These are phyloP conservation scores for Favolaschia claudopus DNA, from an alignment of 768 basidiomycete genomes.

Conservation along the genomic window DNA sequence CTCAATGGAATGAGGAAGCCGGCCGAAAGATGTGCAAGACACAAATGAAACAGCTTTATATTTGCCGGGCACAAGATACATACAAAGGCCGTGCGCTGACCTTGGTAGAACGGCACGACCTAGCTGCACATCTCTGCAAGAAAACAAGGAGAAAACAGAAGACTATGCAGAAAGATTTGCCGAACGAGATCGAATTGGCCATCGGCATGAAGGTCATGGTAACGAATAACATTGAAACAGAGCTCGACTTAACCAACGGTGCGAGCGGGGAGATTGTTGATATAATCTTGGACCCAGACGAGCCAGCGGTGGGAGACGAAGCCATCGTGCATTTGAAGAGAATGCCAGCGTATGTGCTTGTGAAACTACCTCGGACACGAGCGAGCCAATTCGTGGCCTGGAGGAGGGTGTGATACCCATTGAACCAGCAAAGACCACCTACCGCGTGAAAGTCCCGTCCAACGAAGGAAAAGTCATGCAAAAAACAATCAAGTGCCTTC, in stretches of 20 bases:
- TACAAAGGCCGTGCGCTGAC: too few species aligned
- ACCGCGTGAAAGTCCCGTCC: too few species aligned
- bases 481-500: too few species aligned
- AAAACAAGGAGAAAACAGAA: too few species aligned
- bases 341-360: conserved; percentile 39
- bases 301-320: conserved; percentile 22
- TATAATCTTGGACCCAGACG: conserved; percentile 42
- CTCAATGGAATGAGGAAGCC: conserved; percentile 38
- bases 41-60: conserved; percentile 26
- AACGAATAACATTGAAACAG: conserved; percentile 47
- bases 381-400: conserved; percentile 32
- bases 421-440: too few species aligned
- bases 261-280: conserved; percentile 38
- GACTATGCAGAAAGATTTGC: conserved; percentile 2
- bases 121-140: too few species aligned
- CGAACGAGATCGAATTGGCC: background rate
- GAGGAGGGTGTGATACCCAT: conserved; percentile 41
- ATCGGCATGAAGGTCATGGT: conserved; percentile 51
- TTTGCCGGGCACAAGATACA: conserved; percentile 36
- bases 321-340: conserved; percentile 33
- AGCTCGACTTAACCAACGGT: conserved; percentile 50
- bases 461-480: too few species aligned
- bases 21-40: conserved; percentile 28
- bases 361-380: conserved; percentile 38
- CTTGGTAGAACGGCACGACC: too few species aligned